These are phyloP conservation scores for Cyberlindnera japonica DNA, from an alignment of 805 yeast genomes.

Conservation along the genomic window DNA sequence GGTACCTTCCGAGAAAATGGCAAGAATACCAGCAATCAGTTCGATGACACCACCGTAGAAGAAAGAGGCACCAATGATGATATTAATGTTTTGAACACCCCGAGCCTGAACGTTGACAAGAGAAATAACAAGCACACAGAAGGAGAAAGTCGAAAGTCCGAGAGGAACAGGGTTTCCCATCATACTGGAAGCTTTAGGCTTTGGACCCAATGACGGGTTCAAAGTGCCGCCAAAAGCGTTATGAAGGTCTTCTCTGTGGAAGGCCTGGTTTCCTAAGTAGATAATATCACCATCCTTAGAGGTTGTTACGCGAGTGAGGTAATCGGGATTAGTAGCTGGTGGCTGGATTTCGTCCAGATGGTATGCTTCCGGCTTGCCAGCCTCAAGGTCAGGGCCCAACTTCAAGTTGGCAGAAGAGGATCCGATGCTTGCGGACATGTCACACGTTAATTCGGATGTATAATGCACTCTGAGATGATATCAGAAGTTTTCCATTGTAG, in stretches of 20 bases:
- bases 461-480: too few species aligned
- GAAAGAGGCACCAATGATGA: constrained; percentile 4
- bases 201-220: constrained; percentile 4
- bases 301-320: neutral
- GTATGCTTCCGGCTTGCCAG: constrained; percentile 1
- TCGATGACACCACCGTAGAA: constrained; percentile 1
- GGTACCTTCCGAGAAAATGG: constrained; percentile 1
- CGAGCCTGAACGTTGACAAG: constrained; percentile 7
- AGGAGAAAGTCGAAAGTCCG: constrained; percentile 3
- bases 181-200: neutral
- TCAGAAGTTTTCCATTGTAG: too few species aligned
- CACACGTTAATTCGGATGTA: too few species aligned
- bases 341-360: neutral
- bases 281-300: constrained; percentile 1
- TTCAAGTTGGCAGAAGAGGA: constrained; percentile 1
- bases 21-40: constrained; percentile 1
- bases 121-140: constrained; percentile 1
- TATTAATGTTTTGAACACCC: constrained; percentile 8
- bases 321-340: neutral
- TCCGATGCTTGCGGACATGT: constrained; percentile 1
- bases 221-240: constrained; percentile 4
- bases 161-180: constrained; percentile 3
- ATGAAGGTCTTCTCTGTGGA: constrained; percentile 1
- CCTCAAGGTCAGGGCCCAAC: constrained; percentile 1
- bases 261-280: constrained; percentile 1